A percentile compares a stretch with the other conserved stretches of the same genome.
Conservation (phyloP, 108 stramenopile species). For the Pseudonitzschia delicatissima region DNA sequence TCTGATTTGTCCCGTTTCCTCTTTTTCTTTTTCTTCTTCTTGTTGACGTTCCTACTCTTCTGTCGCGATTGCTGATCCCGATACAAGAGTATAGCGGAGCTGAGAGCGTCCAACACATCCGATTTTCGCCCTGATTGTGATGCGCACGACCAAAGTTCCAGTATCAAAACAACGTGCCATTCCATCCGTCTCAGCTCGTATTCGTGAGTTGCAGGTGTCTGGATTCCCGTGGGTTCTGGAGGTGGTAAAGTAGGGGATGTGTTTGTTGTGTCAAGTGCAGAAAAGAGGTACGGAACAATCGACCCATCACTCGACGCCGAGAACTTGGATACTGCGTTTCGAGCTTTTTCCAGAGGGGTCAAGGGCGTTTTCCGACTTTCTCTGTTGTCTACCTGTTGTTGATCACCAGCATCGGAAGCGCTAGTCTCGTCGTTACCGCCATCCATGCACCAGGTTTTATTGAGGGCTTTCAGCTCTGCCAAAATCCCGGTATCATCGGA, state of each 20-base stretch:
- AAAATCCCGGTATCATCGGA: background rate
- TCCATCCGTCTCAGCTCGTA: constrained; percentile 10
- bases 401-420: background rate
- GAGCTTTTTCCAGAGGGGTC: constrained; percentile 1
- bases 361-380: background rate
- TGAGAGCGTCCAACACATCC: background rate
- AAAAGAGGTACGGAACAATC: background rate
- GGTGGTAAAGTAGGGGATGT: background rate
- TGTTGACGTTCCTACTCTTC: constrained; percentile 5
- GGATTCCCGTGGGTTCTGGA: background rate
- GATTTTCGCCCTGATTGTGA: background rate
- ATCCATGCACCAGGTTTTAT: constrained; percentile 1
- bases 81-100: background rate
- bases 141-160: constrained; percentile 11
- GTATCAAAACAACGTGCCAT: constrained; percentile 16
- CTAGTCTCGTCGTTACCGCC: background rate
- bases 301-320: background rate
- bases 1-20: background rate
- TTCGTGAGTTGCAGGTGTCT: background rate
- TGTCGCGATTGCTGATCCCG: background rate
- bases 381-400: background rate
- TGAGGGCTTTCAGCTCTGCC: background rate
- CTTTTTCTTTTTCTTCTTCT: background rate
- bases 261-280: background rate
- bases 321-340: background rate